Base-by-base conservation (phyloP, 2,329 filamentous ascomycete species). In the Curvularia lunata region DNA sequence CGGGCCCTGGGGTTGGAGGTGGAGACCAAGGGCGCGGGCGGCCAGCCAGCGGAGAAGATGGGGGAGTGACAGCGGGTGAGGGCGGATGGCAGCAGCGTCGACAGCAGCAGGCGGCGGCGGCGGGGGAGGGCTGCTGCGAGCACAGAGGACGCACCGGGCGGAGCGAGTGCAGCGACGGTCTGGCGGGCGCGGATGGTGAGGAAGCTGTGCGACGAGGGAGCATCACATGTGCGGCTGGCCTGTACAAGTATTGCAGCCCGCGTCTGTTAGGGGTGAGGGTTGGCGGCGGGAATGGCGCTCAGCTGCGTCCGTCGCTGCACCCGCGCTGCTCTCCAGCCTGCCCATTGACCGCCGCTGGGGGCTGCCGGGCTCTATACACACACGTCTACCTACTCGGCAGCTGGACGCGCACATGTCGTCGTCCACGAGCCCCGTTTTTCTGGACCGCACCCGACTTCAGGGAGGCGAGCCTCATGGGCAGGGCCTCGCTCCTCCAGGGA, bases 181-280 rank as follows among this genome's bases (percentile, higher is more conserved):
- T 30, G 27, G 42, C 41, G 42, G 52, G 61, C 61, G 13, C 48
- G 30, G 57, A 48, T 19, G 43, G n/a, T 61, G 64, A 54, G 69
- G 65, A 71, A 67, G 66, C 66, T 71, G 74, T 75, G 72, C 69
- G 66, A 76, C 72, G 59, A 64, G 64, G n/a, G 40, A 21, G 42
- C 67, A 70, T 75, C 74, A 76, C 72, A 74, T 73, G 73, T 72
- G 69, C 65, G 48, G 48, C 51, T 25, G 51, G 65, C 70, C 66
- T 68, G 27, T 58, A 32, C 4, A n/a, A n/a, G n/a, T n/a, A 6
- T 25, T 6, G 23, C 51, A 23, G 16, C 47, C 54, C 49, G 19
- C 28, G 27, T 57, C 49, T 54, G 25, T 57, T 52, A 55, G 60
- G 62, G 60, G 51, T 51, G 47, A 38, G 30, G 19, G 21, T 48